Evolutionary conservation across 2,329 filamentous ascomycete genomes (phyloP).

Genomic region (Fusarium anguioides): DNA sequence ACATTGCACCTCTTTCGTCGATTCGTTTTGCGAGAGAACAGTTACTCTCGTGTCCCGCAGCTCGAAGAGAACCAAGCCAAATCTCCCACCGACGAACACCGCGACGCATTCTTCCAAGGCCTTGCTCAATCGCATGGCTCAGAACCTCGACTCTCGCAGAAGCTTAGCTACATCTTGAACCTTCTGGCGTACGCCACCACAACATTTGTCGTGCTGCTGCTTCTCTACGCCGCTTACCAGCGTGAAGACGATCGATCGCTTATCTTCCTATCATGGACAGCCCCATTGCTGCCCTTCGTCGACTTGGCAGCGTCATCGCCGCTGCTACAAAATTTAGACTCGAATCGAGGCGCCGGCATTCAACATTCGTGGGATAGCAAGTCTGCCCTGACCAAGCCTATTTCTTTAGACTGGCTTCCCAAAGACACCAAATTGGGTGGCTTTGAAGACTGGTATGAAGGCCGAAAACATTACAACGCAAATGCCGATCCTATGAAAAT

Average conservation of each 20-base stretch:
- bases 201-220: slow-evolving; percentile 14
- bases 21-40: not conserved
- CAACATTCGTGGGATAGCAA: slow-evolving; percentile 43
- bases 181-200: not conserved
- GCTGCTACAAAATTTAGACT: slow-evolving; percentile 38
- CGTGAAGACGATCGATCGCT: slow-evolving; percentile 48
- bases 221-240: slow-evolving; percentile 33
- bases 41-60: slow-evolving; percentile 39
- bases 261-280: slow-evolving; percentile 51
- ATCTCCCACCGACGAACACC: not conserved
- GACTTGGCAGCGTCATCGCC: slow-evolving; percentile 47
- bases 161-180: not conserved
- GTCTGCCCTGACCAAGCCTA: slow-evolving; percentile 43
- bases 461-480: slow-evolving; percentile 50
- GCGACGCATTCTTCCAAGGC: not conserved
- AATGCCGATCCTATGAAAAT: slow-evolving; percentile 53
- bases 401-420: slow-evolving; percentile 45
- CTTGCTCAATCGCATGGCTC: not conserved
- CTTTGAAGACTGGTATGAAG: slow-evolving; percentile 47
- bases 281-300: slow-evolving; percentile 48
- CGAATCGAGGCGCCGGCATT: slow-evolving; percentile 37
- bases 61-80: slow-evolving; percentile 36
- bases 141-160: not conserved
- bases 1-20: slow-evolving; percentile 12
- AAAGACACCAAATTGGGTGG: slow-evolving; percentile 29